Base-by-base conservation (phyloP, 2,329 filamentous ascomycete species). In the Penicillium fuscoglaucum region DNA sequence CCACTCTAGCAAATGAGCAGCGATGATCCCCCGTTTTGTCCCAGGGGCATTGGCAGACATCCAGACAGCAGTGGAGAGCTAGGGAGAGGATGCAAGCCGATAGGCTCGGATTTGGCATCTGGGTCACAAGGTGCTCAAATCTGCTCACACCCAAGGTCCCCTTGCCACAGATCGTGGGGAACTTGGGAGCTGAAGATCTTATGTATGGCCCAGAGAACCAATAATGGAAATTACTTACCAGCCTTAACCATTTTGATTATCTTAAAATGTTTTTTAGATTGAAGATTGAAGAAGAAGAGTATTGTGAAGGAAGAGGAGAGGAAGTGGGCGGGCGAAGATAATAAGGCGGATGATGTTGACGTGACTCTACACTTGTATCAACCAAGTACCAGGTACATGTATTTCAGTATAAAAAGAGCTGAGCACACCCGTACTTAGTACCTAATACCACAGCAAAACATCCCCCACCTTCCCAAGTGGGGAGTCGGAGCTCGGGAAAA, bases 171-270 rank as follows among this genome's bases (percentile, higher is more conserved):
- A 69, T 70, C 68, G 64, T 67, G 66, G 70, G 68, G 47, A 63
- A 37, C 61, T 49, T 54, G 51, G 41, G 55, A 39, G 37, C 39
- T 52, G 40, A 53, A 39, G 48, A 33, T 9, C 43, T 44, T 41
- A 44, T 47, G 52, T 59, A 47, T 50, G 35, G 62, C 61, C 59
- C 61, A 63, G 60, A 60, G 43, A 51, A 68, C 66, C 62, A 65
- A 57, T 57, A 53, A 60, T 44, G 61, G 29, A 55, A 51, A 51
- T 26, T 35, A 86, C 90, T 76, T 87, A 96, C 91, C 91, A 83
- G 93, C 93, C 87, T 96, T 97, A 84, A 97, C 93, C 93, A 97
- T 97, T 87, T 87, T 96, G 89, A 82, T 81, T 82, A 81, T 82
- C 79, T 75, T 61, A 68, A 64, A 57, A 50, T 47, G 37, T 44